Evolutionary conservation across 2,329 filamentous ascomycete genomes (phyloP), one percentile per base, ranked within the genome.

Genomic region (Akanthomyces lecanii): DNA sequence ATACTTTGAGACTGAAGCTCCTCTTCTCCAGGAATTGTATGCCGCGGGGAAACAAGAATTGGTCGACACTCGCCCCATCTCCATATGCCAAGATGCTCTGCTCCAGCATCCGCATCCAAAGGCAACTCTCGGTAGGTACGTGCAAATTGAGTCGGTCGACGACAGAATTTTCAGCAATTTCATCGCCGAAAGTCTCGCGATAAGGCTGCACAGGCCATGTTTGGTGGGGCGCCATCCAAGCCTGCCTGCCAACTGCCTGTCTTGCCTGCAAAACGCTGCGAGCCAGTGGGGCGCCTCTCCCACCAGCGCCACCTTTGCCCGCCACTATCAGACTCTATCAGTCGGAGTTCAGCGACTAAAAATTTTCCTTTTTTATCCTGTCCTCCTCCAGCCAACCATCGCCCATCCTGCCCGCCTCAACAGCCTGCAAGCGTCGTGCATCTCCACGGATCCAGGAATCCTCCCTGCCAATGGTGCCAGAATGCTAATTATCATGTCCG

Each of bases 181-280:
- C 44, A 48, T 58, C n/a, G 30, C 30, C 18, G 33, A 57, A 47
- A 57, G 0, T 57, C 10, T 47, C 54, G 12, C 50, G 57, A 60
- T 60, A 60, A 52, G 47, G 57, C 57, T 60, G 57, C 57, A 60
- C 57, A 60, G 57, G 57, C 57, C 57, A 60, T 23, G 57, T 50
- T 40, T 28, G 56, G 57, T 60, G 57, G 57, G 47, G 23, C 33
- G 4, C 11, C 52, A 4, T 12, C 53, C 14, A 48, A 48, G 33
- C 8, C 48, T 11, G 18, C 33, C 25, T 59, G 55, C 51, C 42
- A n/a, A 3, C 48, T 11, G 18, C 33, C 25, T 59, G 55, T 59
- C 42, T 28, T 21, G 45, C 45, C 56, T 51, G 56, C 47, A 59
- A 59, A 51, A 23, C 51, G 25, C 57, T 60, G 57, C 57, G 45